Conservation (phyloP, 1,139 yeast genomes). For the Candida pseudocylindracea region DNA sequence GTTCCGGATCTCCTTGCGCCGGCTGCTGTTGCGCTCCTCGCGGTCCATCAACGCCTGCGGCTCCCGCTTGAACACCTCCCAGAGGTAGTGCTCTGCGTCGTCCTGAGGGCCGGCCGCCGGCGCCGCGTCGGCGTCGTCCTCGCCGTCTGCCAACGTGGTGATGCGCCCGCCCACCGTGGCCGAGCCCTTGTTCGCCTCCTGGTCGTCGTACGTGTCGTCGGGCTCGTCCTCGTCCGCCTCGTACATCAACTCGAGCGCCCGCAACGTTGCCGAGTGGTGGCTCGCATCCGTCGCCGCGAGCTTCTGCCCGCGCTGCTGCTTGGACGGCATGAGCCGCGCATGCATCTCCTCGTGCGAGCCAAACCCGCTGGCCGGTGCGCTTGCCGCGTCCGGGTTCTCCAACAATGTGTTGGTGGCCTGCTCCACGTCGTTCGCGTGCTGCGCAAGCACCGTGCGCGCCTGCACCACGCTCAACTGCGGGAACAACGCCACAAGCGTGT, state of each 20-base stretch:
- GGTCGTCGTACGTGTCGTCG: slow-evolving; percentile 71
- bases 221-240: slow-evolving; percentile 63
- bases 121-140: slow-evolving; percentile 3
- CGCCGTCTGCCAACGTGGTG: neutral
- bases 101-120: slow-evolving; percentile 3
- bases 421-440: slow-evolving; percentile 31
- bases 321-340: slow-evolving; percentile 2
- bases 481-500: slow-evolving; percentile 28
- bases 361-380: neutral
- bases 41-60: slow-evolving; percentile 22
- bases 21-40: slow-evolving; percentile 12
- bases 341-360: slow-evolving; percentile 2
- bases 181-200: slow-evolving; percentile 17
- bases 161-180: neutral
- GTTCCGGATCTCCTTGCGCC: slow-evolving; percentile 16
- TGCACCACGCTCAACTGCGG: slow-evolving; percentile 26
- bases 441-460: slow-evolving; percentile 21
- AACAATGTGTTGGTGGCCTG: slow-evolving; percentile 32
- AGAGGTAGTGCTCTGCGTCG: slow-evolving; percentile 12
- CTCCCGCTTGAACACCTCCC: slow-evolving; percentile 29
- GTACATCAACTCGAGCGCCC: slow-evolving; percentile 39
- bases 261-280: no score
- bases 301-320: slow-evolving; percentile 1
- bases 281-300: no score
- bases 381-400: slow-evolving; percentile 25